A percentile compares a stretch with the other conserved stretches of the same genome.
Evolutionary conservation across 495 filamentous ascomycete species (phyloP).

Genomic region (Oidiodendron maius): DNA sequence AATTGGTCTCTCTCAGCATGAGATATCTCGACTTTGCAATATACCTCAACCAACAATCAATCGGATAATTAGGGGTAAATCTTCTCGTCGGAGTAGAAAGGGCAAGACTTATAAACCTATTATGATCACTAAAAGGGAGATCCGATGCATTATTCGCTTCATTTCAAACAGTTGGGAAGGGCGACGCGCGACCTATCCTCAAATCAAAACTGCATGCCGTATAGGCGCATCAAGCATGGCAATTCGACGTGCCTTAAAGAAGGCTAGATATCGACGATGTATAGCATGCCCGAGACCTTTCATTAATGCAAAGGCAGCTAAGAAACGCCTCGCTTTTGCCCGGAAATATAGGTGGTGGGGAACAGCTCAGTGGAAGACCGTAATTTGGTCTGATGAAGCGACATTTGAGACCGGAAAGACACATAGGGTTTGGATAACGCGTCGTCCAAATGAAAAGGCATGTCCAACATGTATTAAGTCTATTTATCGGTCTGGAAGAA

Average conservation of each 20-base stretch:
- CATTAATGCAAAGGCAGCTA: not conserved
- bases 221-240: not conserved
- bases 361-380: not conserved
- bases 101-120: not conserved
- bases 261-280: not conserved
- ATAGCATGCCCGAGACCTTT: not conserved
- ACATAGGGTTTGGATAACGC: conserved; percentile 2
- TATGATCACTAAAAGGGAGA: not conserved
- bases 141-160: not conserved
- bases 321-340: not conserved
- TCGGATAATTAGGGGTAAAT: not conserved
- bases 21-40: not conserved
- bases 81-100: not conserved
- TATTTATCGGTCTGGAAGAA: conserved; percentile 4
- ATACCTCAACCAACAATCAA: not conserved
- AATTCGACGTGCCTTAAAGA: not conserved
- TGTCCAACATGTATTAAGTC: conserved; percentile 6
- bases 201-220: not conserved
- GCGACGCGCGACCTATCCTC: not conserved
- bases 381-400: not conserved
- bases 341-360: not conserved
- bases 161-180: not conserved
- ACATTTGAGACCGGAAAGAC: conserved; percentile 6
- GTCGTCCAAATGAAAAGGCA: conserved; percentile 5
- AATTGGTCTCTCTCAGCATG: not conserved